These are phyloP conservation scores for Xerocomus nothofagi DNA, from an alignment of 1,284 basidiomycete species.

Conservation along the genomic window DNA sequence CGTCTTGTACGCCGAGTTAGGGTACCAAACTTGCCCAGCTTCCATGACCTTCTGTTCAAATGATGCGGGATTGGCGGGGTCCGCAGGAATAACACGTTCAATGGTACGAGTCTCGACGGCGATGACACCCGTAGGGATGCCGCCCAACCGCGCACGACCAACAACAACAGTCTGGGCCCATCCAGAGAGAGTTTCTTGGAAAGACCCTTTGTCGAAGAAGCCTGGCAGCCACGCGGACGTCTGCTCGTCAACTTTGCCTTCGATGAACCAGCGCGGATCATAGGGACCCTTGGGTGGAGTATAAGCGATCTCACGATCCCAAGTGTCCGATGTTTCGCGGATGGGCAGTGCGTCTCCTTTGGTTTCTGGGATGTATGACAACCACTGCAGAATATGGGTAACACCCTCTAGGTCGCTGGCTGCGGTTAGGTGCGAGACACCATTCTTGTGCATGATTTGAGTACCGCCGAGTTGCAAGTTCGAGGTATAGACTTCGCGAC, in stretches of 20 bases:
- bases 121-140: slow-evolving; percentile 97
- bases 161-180: slow-evolving; percentile 99
- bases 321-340: slow-evolving; percentile 69
- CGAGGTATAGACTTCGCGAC: slow-evolving; percentile 98
- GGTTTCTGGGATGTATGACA: slow-evolving; percentile 88
- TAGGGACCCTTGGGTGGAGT: slow-evolving; percentile 92
- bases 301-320: slow-evolving; percentile 94
- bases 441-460: slow-evolving; percentile 99
- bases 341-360: slow-evolving; percentile 81
- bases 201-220: slow-evolving; percentile 96
- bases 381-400: slow-evolving; percentile 90
- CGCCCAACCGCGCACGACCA: slow-evolving; percentile 93
- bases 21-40: slow-evolving; percentile 99
- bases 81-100: slow-evolving; percentile 95
- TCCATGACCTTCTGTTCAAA: slow-evolving; percentile 99
- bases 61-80: slow-evolving; percentile 97
- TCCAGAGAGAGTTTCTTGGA: slow-evolving; percentile 93
- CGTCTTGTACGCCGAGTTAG: slow-evolving; percentile 99
- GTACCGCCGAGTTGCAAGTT: slow-evolving; percentile 99
- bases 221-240: slow-evolving; percentile 78
- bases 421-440: slow-evolving; percentile 95
- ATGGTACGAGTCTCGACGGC: slow-evolving; percentile 98
- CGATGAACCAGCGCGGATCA: slow-evolving; percentile 97
- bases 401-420: slow-evolving; percentile 94
- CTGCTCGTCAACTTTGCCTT: slow-evolving; percentile 88